These are phyloP conservation scores for Cutaneotrichosporon sp. DNA, from an alignment of 1,284 basidiomycete species.

Conservation along the genomic window DNA sequence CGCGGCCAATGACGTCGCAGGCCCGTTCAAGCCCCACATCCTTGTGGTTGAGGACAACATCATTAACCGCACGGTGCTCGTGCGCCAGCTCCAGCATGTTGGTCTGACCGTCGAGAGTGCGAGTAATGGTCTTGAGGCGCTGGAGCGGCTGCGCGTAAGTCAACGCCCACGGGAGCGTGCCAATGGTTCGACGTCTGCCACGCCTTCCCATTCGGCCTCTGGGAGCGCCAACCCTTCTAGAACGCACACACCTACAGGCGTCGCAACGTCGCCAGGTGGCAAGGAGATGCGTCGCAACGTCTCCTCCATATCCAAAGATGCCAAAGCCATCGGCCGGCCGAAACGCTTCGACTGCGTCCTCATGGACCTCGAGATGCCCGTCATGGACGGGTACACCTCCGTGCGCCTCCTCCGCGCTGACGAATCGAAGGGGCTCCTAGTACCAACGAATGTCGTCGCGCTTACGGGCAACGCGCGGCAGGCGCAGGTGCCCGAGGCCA, in stretches of 20 bases:
- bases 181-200: neutral
- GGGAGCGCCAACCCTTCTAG: neutral
- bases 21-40: slow-evolving; percentile 23
- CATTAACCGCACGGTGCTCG: slow-evolving; percentile 43
- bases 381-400: slow-evolving; percentile 30
- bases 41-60: slow-evolving; percentile 45
- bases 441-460: slow-evolving; percentile 16
- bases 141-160: slow-evolving; percentile 41
- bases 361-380: slow-evolving; percentile 53
- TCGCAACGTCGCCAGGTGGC: neutral
- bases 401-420: slow-evolving; percentile 18
- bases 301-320: neutral
- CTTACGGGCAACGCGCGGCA: slow-evolving; percentile 31
- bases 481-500: slow-evolving; percentile 23
- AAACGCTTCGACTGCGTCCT: slow-evolving; percentile 44
- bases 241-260: neutral
- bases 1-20: neutral
- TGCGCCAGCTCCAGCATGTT: slow-evolving; percentile 24
- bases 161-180: neutral
- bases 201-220: no score
- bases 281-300: neutral
- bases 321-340: neutral
- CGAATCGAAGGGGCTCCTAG: slow-evolving; percentile 17
- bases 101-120: slow-evolving; percentile 29
- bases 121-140: slow-evolving; percentile 53